Percentiles rank a stretch among this genome's conserved stretches.
Conservation (phyloP, 306 rosid species). For the Glycine tomentella region DNA sequence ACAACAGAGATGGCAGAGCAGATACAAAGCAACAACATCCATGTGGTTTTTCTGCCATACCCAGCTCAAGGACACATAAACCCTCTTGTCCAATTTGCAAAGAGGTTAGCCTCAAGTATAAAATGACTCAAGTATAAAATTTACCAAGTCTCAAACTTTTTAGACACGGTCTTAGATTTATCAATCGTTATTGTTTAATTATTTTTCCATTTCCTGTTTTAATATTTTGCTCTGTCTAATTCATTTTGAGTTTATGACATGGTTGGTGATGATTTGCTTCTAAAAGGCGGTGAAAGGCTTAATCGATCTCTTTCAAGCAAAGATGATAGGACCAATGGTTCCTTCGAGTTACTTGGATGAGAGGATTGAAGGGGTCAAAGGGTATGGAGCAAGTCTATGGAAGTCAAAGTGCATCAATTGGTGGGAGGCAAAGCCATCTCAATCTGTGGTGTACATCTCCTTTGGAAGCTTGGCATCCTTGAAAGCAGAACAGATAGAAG, state of each 20-base stretch:
- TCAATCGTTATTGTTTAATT: constrained; percentile 9
- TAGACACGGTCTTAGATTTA: no score
- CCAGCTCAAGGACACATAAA: constrained; percentile 68
- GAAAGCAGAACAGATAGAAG: constrained; percentile 46
- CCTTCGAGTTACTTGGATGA: constrained; percentile 62
- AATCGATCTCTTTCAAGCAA: constrained; percentile 48
- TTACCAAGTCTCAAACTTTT: no score
- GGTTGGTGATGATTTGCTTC: background rate
- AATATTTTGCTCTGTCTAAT: no score
- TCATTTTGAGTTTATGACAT: background rate
- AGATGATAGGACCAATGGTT: constrained; percentile 59
- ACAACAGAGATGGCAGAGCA: no score
- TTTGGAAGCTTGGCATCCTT: constrained; percentile 64
- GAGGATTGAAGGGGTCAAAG: constrained; percentile 52
- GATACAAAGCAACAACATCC: no score
- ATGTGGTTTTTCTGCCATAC: constrained; percentile 56
- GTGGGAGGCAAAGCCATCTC: constrained; percentile 50
- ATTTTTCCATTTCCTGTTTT: no score
- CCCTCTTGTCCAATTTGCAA: constrained; percentile 61
- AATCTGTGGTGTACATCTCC: constrained; percentile 52
- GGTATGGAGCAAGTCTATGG: constrained; percentile 61
- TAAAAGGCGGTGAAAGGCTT: constrained; percentile 44
- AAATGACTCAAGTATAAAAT: no score
- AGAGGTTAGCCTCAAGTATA: constrained; percentile 51
- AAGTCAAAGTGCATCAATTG: constrained; percentile 53